Percentiles rank a stretch among this genome's conserved stretches.
phyloP scores from a whole-genome alignment of 495 filamentous ascomycete species.

The Patellaria atrata region DNA sequence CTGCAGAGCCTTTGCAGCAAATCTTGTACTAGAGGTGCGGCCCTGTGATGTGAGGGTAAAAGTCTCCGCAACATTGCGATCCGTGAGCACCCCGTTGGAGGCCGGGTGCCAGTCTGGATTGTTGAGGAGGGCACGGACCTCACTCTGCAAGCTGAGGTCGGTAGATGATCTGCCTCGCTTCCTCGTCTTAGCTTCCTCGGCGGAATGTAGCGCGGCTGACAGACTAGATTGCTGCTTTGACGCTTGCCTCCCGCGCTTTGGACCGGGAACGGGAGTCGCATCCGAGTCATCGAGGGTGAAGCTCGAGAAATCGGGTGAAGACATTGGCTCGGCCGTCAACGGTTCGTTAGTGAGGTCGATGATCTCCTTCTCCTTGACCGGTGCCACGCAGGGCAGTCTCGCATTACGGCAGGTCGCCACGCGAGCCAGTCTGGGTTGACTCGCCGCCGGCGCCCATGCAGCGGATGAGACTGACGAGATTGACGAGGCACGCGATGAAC shows the following conservation, averaged over 20 bases:
- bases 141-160: slow-evolving; percentile 52
- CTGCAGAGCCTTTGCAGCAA: slow-evolving; percentile 18
- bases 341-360: slow-evolving; percentile 46
- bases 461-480: slow-evolving; percentile 40
- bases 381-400: slow-evolving; percentile 33
- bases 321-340: slow-evolving; percentile 15
- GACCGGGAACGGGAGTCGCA: too few species aligned
- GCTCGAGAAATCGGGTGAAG: slow-evolving; percentile 18
- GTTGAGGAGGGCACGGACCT: slow-evolving; percentile 50
- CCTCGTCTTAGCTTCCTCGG: slow-evolving; percentile 25
- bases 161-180: slow-evolving; percentile 65
- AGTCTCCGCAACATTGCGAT: slow-evolving; percentile 16
- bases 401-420: slow-evolving; percentile 74
- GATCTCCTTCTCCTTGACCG: slow-evolving; percentile 25
- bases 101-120: slow-evolving; percentile 6
- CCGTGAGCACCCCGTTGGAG: slow-evolving; percentile 9
- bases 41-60: slow-evolving; percentile 11
- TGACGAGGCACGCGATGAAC: slow-evolving; percentile 33
- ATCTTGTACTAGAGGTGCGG: slow-evolving; percentile 10
- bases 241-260: too few species aligned
- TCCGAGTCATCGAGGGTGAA: slow-evolving; percentile 20
- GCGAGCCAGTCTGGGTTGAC: slow-evolving; percentile 50
- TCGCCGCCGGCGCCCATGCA: slow-evolving; percentile 47
- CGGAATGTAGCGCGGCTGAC: slow-evolving; percentile 25
- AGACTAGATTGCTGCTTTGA: slow-evolving; percentile 3